phyloP scores from a whole-genome alignment of 495 filamentous ascomycete species.

The Aspergillus bridgeri region DNA sequence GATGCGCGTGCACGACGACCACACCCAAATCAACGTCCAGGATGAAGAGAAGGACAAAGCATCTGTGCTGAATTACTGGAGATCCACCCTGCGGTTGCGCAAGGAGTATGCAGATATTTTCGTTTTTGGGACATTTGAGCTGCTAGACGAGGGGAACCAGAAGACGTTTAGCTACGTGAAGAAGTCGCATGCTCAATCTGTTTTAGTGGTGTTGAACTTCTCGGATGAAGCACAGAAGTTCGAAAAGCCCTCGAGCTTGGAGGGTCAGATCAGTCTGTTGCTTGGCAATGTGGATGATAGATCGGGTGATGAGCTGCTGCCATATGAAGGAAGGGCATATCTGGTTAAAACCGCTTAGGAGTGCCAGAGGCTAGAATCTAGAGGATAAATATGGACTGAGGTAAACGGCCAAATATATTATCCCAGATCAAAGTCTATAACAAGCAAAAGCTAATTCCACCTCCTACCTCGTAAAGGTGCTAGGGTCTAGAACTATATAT shows the following conservation, averaged over 20 bases:
- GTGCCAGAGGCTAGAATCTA: background rate
- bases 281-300: constrained; percentile 14
- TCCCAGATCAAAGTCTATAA: too few species aligned
- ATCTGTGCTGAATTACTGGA: constrained; percentile 48
- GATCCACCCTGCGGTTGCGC: constrained; percentile 36
- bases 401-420: too few species aligned
- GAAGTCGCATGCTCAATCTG: constrained; percentile 5
- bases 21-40: constrained; percentile 41
- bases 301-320: constrained; percentile 4
- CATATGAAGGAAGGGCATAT: constrained; percentile 26
- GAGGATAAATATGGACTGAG: background rate
- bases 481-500: too few species aligned
- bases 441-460: too few species aligned
- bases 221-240: constrained; percentile 12
- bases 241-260: background rate
- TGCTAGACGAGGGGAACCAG: constrained; percentile 34
- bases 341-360: background rate
- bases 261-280: constrained; percentile 15
- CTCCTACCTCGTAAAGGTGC: too few species aligned
- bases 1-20: constrained; percentile 51
- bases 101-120: constrained; percentile 49
- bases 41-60: constrained; percentile 32
- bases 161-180: constrained; percentile 31
- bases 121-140: constrained; percentile 51
- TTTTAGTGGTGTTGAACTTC: constrained; percentile 26